Evolutionary conservation across 768 basidiomycete genomes (phyloP), one percentile per base, ranked within the genome.

Genomic region (Amanita molliuscula): DNA sequence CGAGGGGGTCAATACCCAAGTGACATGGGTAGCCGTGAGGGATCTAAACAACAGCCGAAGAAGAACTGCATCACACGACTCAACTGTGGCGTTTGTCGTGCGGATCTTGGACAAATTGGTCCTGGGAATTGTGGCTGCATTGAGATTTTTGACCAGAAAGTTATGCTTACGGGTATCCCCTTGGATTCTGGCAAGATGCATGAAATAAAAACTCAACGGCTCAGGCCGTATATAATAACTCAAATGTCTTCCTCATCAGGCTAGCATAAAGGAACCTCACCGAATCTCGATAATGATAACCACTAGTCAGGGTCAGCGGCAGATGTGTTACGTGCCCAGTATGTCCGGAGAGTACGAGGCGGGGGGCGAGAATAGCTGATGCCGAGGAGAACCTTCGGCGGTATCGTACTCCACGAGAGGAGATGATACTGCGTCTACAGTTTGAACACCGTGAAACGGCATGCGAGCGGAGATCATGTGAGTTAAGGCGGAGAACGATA

Each of bases 401-500:
- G 18, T 37, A 20, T 10, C 16, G 36, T 8, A 7, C 36, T 18
- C 36, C 31, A 31, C 31, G 31, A 31, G 31, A 31, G 29, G 31
- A 31, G 31, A 31, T 10, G 10, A 37, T 37, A 37, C n/a, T 37
- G 13, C 6, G 36, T 15, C 10, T 26, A 5, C 16, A 31, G 26
- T 26, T 33, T 8, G 15, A 15, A 11, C 1, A 11, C n/a, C 16
- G 18, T 25, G 26, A 25, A 37, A 38, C 23, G 35, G 15, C 15
- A 28, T 40, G 48, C 16, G 48, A 48, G 48, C 48, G 48, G 48
- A 48, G 48, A 41, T 26, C 18, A 48, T 42, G n/a, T n/a, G 36
- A 48, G 47, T 48, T 48, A n/a, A 41, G 48, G 37, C 48, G 48
- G 48, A 48, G 48, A 48, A 41, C 20, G 18, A 10, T 40, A 28